Base-by-base conservation (phyloP, 1,284 basidiomycete genomes). In the Ceratobasidium sp. region DNA sequence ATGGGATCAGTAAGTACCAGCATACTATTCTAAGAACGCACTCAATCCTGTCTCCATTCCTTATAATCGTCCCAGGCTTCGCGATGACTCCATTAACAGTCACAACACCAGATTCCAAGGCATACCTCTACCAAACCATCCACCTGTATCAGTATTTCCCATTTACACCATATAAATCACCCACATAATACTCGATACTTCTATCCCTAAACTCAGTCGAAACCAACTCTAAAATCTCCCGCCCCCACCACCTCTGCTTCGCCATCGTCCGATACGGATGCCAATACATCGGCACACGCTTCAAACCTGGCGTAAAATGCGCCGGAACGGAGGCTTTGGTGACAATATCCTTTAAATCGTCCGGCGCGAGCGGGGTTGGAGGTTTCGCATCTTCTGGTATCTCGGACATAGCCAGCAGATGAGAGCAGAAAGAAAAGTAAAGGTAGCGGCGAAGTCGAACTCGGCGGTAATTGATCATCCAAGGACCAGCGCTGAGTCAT, bases 81-180 rank as follows among this genome's bases (percentile, higher is more conserved):
- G 96, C 96, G 17, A 91, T 87, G 73, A 92, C 90, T 20, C 96
- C 96, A 82, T 99, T 99, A 78, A 99, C 91, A 6, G 94, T 96
- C 13, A 96, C 98, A 26, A 98, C 94, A 2, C 97, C 97, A n/a
- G 94, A 94, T 83, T 96, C 93, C 40, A 98, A 87, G 9, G 97
- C 96, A 84, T 96, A 96, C 85, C 92, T 90, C 95, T 96, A 78
- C 9, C 23, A 28, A 71, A 23, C 40, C 59, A 70, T 79, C 40
- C 59, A 70, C 79, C 33, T 33, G 33, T 33, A 66, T 50, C 23
- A 61, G 26, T 61, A 7, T 9, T n/a, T 48, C 44, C 23, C 59
- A 4, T 33, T 33, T 33, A 33, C 33, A 33, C 4, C 33, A 33
- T 33, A 33, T 33, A 33, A 33, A 33, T 4, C 52, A 91, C 94